phyloP scores from a whole-genome alignment of 2,329 filamentous ascomycete genomes.

The Teratosphaeria destructans region DNA sequence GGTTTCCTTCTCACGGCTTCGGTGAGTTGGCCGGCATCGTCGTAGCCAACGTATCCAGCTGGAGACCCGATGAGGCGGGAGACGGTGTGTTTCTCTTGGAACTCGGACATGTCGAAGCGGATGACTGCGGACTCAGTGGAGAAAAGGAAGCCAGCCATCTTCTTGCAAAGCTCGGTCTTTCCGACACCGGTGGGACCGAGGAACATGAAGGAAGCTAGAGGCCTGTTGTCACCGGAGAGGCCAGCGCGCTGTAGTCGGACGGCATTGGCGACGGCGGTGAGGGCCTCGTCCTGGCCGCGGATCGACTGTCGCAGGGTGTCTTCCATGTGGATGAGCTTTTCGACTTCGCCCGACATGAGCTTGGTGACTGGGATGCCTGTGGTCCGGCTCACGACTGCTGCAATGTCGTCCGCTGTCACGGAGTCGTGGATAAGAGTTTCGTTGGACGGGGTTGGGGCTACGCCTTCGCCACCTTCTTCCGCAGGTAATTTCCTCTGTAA shows the following conservation, averaged over 20 bases:
- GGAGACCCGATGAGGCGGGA: constrained; percentile 86
- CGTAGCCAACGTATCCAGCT: constrained; percentile 91
- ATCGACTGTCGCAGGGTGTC: constrained; percentile 74
- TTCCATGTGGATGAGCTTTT: constrained; percentile 94
- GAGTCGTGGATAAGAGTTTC: constrained; percentile 76
- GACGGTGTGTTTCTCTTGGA: constrained; percentile 94
- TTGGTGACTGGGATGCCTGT: constrained; percentile 91
- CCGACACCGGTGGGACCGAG: constrained; percentile 91
- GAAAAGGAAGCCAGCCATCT: constrained; percentile 86
- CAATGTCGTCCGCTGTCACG: constrained; percentile 92
- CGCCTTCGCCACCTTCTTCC: constrained; percentile 48
- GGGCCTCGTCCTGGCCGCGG: constrained; percentile 86
- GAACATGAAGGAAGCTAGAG: constrained; percentile 94
- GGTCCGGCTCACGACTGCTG: constrained; percentile 76
- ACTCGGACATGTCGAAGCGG: constrained; percentile 95
- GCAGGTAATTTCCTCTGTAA: constrained; percentile 71
- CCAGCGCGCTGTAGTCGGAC: constrained; percentile 90
- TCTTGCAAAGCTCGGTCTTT: constrained; percentile 96
- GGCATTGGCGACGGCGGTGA: constrained; percentile 82
- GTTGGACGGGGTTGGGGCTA: constrained; percentile 11
- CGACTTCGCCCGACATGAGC: constrained; percentile 83
- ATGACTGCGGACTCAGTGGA: constrained; percentile 84
- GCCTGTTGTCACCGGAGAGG: constrained; percentile 80
- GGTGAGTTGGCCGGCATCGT: constrained; percentile 90
- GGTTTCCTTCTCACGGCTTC: constrained; percentile 92